phyloP scores from a whole-genome alignment of 805 yeast species.

The Wickerhamiella spandovensis region DNA sequence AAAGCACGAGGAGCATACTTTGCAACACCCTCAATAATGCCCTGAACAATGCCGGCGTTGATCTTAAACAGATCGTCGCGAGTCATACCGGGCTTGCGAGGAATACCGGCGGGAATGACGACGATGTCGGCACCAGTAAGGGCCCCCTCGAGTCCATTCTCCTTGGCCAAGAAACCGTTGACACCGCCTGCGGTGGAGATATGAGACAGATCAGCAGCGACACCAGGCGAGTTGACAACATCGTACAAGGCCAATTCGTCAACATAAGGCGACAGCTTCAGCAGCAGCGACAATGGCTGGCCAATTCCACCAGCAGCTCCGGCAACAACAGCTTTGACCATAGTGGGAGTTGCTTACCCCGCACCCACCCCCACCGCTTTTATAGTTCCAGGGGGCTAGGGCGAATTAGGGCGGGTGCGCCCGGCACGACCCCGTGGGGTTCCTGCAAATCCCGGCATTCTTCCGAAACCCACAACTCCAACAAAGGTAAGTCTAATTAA shows the following conservation, averaged over 20 bases:
- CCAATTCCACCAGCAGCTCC: constrained; percentile 95
- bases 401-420: neutral
- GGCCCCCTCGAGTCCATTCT: constrained; percentile 55
- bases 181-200: constrained; percentile 86
- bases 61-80: constrained; percentile 94
- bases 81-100: constrained; percentile 98
- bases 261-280: constrained; percentile 81
- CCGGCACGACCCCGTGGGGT: neutral
- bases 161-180: constrained; percentile 75
- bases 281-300: constrained; percentile 67
- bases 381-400: neutral
- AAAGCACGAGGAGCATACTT: constrained; percentile 76
- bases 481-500: too few species aligned
- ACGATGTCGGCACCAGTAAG: constrained; percentile 61
- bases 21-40: constrained; percentile 76
- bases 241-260: constrained; percentile 79
- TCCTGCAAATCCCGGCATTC: neutral
- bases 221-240: constrained; percentile 88
- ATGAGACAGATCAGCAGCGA: constrained; percentile 91
- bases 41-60: constrained; percentile 90
- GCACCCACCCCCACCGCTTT: neutral
- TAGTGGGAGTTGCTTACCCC: constrained; percentile 7
- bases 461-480: neutral
- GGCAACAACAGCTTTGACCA: constrained; percentile 39
- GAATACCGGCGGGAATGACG: constrained; percentile 94